phyloP scores from a whole-genome alignment of 1,284 basidiomycete genomes.

The Malassezia obtusa region DNA sequence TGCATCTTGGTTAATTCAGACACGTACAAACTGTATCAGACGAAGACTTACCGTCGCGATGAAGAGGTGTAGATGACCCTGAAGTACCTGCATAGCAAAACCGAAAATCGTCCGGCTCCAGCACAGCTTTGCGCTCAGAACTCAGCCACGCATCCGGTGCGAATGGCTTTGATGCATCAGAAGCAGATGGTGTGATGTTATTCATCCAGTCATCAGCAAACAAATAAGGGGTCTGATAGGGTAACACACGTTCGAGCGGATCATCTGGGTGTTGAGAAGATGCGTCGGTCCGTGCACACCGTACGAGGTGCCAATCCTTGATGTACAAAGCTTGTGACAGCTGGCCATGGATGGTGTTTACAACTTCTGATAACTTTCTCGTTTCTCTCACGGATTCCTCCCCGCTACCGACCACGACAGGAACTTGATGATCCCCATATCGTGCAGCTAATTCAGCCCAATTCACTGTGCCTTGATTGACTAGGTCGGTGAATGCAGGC shows the following conservation, averaged over 20 bases:
- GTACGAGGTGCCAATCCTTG: conserved; percentile 56
- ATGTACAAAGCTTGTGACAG: conserved; percentile 51
- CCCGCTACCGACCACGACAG: conserved; percentile 15
- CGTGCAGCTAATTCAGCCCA: conserved; percentile 17
- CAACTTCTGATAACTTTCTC: background rate
- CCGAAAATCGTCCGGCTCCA: conserved; percentile 53
- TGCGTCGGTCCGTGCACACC: conserved; percentile 35
- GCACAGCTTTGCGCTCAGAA: conserved; percentile 49
- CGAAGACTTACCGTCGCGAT: conserved; percentile 26
- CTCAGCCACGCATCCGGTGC: conserved; percentile 6
- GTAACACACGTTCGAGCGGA: conserved; percentile 20
- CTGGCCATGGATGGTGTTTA: background rate
- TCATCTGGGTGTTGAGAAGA: conserved; percentile 18
- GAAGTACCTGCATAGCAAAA: conserved; percentile 38
- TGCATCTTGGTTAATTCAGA: conserved; percentile 40
- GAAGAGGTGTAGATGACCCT: conserved; percentile 25
- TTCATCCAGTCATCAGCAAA: conserved; percentile 54
- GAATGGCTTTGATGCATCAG: background rate
- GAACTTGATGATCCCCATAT: conserved; percentile 22
- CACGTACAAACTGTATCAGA: conserved; percentile 6
- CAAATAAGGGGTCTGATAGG: conserved; percentile 51
- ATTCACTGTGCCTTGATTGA: background rate
- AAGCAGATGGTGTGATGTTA: conserved; percentile 17
- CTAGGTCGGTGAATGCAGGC: conserved; percentile 5
- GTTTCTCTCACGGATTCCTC: background rate